Base-by-base conservation (phyloP, 2,329 filamentous ascomycete genomes). In the Ophiostoma himal-ulmi region DNA sequence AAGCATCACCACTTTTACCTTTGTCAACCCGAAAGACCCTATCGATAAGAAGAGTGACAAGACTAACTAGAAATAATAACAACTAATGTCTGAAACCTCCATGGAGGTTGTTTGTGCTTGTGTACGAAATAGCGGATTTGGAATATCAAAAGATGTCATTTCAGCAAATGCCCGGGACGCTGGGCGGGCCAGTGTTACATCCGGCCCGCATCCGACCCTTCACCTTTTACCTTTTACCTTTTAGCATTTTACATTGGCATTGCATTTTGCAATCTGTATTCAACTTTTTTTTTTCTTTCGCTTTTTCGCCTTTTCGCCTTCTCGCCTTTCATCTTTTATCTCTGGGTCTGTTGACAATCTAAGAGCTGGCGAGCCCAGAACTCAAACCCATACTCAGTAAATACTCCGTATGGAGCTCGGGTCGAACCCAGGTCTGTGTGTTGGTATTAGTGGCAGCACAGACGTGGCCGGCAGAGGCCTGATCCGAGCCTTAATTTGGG, bases 141-240 rank as follows among this genome's bases (percentile, higher is more conserved):
- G 48, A 54, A n/a, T 48, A 17, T 17, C 44, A 48, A 4, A 48
- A 48, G 39, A 48, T 17, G 44, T 1, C 44, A 13, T 17, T 48
- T 48, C 48, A 54, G 48, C 20, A 20, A 54, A 22, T 22, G n/a
- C 41, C 41, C 41, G 48, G 48, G 48, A 54, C 48, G n/a, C n/a
- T 37, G 48, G 44, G 68, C 60, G 68, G 68, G 60, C 60, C 68
- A 52, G 39, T 30, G 68, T 67, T 44, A 48, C 64, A 70, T 60
- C 65, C 69, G 68, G 69, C 17, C 69, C 7, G 17, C n/a, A 54
- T 54, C 20, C 48, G 48, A 30, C 30, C 30, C 3, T 30, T 30
- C 3, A 30, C 30, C 30, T 30, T 30, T 30, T 30, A 2, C n/a
- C n/a, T n/a, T n/a, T n/a, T n/a, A 30, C 30, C 30, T 30, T 30